Evolutionary conservation across 306 rosid genomes (phyloP).

Genomic region (Malus orientalis): DNA sequence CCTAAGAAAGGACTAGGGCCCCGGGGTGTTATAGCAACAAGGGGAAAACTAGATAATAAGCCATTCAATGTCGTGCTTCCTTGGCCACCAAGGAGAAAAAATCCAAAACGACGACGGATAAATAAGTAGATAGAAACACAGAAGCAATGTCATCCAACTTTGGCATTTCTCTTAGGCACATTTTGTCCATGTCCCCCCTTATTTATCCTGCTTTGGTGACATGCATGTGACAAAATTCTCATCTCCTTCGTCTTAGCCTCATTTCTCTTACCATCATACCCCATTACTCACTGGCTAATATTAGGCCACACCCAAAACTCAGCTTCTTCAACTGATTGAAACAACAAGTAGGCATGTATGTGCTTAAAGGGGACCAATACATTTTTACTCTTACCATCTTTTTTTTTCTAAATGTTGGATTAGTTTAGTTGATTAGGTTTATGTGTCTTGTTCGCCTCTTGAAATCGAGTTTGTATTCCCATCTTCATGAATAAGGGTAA

Average conservation of each 20-base stretch:
- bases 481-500: too few relatives aligned
- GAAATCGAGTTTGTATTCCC: neutral
- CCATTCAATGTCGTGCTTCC: conserved; percentile 17
- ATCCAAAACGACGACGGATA: conserved; percentile 35
- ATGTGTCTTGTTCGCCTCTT: neutral
- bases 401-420: too few relatives aligned
- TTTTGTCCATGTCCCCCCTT: conserved; percentile 57
- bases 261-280: neutral
- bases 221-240: conserved; percentile 15
- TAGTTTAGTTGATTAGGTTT: too few relatives aligned
- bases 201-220: conserved; percentile 20
- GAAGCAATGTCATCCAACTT: conserved; percentile 27
- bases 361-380: neutral
- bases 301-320: neutral
- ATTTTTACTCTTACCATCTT: too few relatives aligned
- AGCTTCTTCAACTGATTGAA: neutral
- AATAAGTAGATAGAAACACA: conserved; percentile 29
- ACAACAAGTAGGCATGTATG: neutral
- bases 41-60: conserved; percentile 16
- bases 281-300: neutral
- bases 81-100: conserved; percentile 32
- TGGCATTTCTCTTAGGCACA: conserved; percentile 44
- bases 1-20: neutral
- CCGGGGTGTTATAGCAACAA: conserved; percentile 6
- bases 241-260: neutral